phyloP scores from a whole-genome alignment of 2,329 filamentous ascomycete genomes.

The Colletotrichum viniferum region DNA sequence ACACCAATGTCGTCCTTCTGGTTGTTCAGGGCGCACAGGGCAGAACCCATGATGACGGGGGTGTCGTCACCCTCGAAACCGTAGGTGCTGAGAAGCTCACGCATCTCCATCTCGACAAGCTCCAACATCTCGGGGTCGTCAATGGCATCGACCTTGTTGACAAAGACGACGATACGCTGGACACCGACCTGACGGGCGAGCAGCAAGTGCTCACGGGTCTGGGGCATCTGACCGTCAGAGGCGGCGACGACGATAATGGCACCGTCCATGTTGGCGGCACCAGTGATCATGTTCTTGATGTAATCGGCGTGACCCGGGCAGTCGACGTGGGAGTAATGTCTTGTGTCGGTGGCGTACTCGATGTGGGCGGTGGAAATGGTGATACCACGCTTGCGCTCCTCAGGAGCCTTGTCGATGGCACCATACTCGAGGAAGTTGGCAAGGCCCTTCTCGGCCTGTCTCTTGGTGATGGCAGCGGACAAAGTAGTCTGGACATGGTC shows the following conservation, averaged over 20 bases:
- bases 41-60: slow-evolving; percentile 95
- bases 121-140: slow-evolving; percentile 99
- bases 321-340: slow-evolving; percentile 99
- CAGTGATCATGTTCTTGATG: slow-evolving; percentile 99
- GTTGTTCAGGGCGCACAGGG: slow-evolving; percentile 89
- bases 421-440: slow-evolving; percentile 97
- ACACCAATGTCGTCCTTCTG: slow-evolving; percentile 86
- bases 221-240: slow-evolving; percentile 99
- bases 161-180: slow-evolving; percentile 97
- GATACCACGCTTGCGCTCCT: slow-evolving; percentile 99
- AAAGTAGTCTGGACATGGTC: slow-evolving; percentile 79
- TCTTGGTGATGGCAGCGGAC: slow-evolving; percentile 98
- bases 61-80: slow-evolving; percentile 98
- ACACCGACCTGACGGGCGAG: slow-evolving; percentile 98
- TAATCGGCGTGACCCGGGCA: slow-evolving; percentile 99
- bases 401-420: slow-evolving; percentile 97
- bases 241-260: slow-evolving; percentile 98
- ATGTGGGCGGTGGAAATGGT: slow-evolving; percentile 99
- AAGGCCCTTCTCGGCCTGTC: slow-evolving; percentile 91
- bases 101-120: slow-evolving; percentile 99
- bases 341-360: slow-evolving; percentile 92
- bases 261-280: slow-evolving; percentile 98
- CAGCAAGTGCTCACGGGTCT: slow-evolving; percentile 97
- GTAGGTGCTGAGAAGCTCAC: slow-evolving; percentile 89
- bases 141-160: slow-evolving; percentile 98